Evolutionary conservation across 192 early-diverging fungal species (phyloP).

Genomic region (Tieghemiomyces parasiticus): DNA sequence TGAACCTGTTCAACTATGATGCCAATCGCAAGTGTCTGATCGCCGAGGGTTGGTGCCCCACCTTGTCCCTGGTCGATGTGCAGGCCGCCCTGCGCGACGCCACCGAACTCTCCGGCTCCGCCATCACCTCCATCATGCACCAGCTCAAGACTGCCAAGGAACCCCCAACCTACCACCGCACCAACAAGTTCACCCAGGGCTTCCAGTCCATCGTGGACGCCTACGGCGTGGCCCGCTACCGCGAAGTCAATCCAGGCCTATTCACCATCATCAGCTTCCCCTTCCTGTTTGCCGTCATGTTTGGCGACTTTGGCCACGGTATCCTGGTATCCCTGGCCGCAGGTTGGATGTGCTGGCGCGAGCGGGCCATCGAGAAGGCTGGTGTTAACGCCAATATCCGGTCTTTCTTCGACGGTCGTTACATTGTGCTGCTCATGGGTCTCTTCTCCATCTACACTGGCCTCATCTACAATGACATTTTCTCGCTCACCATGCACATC

Average conservation of each 20-base stretch:
- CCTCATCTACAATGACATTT: slow-evolving; percentile 95
- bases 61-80: slow-evolving; percentile 63
- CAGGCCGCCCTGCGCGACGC: slow-evolving; percentile 73
- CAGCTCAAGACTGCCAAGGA: slow-evolving; percentile 71
- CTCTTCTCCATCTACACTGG: slow-evolving; percentile 96
- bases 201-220: slow-evolving; percentile 98
- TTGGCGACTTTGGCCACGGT: slow-evolving; percentile 98
- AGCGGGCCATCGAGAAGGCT: slow-evolving; percentile 61
- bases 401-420: slow-evolving; percentile 90
- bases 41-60: slow-evolving; percentile 97
- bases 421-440: slow-evolving; percentile 96
- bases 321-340: slow-evolving; percentile 67
- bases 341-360: slow-evolving; percentile 59
- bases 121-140: slow-evolving; percentile 73
- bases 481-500: slow-evolving; percentile 63
- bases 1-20: slow-evolving; percentile 96
- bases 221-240: slow-evolving; percentile 90
- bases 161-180: slow-evolving; percentile 88
- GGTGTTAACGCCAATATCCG: slow-evolving; percentile 41
- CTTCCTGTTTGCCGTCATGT: slow-evolving; percentile 99
- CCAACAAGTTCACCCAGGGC: slow-evolving; percentile 91
- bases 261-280: slow-evolving; percentile 96
- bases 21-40: slow-evolving; percentile 83
- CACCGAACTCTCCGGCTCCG: slow-evolving; percentile 77
- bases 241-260: slow-evolving; percentile 96